phyloP scores from a whole-genome alignment of 257 asterid species.

The Solanum pimpinellifolium region DNA sequence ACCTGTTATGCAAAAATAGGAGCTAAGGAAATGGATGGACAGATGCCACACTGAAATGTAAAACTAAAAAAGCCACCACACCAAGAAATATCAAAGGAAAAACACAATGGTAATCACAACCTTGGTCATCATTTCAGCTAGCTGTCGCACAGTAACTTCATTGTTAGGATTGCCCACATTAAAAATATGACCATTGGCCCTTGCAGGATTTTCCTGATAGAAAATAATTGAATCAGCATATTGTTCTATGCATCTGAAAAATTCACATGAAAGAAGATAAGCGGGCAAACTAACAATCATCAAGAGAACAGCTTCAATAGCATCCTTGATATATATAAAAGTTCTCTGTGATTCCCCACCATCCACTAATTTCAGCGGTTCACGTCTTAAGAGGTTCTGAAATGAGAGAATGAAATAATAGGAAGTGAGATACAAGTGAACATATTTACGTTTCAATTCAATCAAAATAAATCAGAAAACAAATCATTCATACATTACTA shows the following conservation, averaged over 20 bases:
- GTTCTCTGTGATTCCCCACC: conserved; percentile 96
- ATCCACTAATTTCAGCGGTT: conserved; percentile 88
- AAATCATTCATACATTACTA: conserved; percentile 47
- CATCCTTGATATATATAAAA: conserved; percentile 83
- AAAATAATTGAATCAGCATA: conserved; percentile 8
- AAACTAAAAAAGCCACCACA: background rate
- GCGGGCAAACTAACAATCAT: conserved; percentile 59
- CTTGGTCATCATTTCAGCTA: conserved; percentile 97
- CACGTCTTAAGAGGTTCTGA: conserved; percentile 79
- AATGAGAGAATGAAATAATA: background rate
- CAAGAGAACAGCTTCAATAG: conserved; percentile 83
- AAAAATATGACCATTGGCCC: conserved; percentile 87
- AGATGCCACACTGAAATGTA: background rate
- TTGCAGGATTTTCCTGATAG: conserved; percentile 77
- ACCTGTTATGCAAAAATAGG: conserved; percentile 32
- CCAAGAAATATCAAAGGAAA: background rate
- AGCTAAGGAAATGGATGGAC: background rate
- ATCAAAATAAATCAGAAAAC: background rate
- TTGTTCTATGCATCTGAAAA: background rate
- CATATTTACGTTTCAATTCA: background rate
- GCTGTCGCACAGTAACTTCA: conserved; percentile 93
- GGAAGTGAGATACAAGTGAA: conserved; percentile 8
- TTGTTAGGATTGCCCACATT: conserved; percentile 94
- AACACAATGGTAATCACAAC: conserved; percentile 13
- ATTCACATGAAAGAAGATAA: background rate